Percentiles rank a stretch among this genome's conserved stretches.
phyloP scores from a whole-genome alignment of 768 basidiomycete genomes.

The Leccinum ochraceum region DNA sequence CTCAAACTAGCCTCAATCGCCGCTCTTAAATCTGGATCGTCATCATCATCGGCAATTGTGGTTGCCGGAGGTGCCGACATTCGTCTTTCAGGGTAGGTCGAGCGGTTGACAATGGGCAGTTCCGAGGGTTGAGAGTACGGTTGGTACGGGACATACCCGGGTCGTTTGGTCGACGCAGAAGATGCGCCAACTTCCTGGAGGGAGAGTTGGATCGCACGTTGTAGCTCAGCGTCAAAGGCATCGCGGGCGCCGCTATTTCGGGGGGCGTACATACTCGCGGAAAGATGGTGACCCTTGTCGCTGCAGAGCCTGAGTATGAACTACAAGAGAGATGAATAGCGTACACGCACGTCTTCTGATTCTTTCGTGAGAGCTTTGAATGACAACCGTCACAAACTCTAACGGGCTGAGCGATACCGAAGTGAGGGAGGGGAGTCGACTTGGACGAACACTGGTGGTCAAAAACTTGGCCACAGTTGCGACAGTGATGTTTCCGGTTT shows the following conservation, averaged over 20 bases:
- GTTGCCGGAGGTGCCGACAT: conserved; percentile 22
- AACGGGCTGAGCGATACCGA: conserved; percentile 90
- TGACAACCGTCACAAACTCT: conserved; percentile 92
- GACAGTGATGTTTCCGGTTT: conserved; percentile 97
- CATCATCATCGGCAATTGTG: conserved; percentile 60
- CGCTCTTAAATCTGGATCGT: conserved; percentile 88
- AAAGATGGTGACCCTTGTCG: conserved; percentile 54
- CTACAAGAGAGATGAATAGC: not conserved
- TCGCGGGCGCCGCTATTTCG: conserved; percentile 61
- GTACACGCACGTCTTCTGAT: conserved; percentile 52
- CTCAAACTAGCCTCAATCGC: conserved; percentile 94
- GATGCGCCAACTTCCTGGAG: conserved; percentile 68
- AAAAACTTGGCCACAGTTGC: conserved; percentile 97
- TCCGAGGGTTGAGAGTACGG: conserved; percentile 55
- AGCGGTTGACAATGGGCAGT: conserved; percentile 65
- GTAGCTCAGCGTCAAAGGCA: conserved; percentile 82
- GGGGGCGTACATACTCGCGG: conserved; percentile 52
- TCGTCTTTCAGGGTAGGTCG: conserved; percentile 40
- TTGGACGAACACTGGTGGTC: conserved; percentile 93
- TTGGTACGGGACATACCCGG: conserved; percentile 67
- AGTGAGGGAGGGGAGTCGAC: conserved; percentile 82
- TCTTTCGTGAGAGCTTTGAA: conserved; percentile 69
- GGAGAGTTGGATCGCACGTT: conserved; percentile 90
- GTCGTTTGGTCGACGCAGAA: conserved; percentile 47
- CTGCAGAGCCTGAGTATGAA: conserved; percentile 21